A percentile compares a stretch with the other conserved stretches of the same genome.
phyloP scores from a whole-genome alignment of 164 flowering plant species.

The Malania oleifera region DNA sequence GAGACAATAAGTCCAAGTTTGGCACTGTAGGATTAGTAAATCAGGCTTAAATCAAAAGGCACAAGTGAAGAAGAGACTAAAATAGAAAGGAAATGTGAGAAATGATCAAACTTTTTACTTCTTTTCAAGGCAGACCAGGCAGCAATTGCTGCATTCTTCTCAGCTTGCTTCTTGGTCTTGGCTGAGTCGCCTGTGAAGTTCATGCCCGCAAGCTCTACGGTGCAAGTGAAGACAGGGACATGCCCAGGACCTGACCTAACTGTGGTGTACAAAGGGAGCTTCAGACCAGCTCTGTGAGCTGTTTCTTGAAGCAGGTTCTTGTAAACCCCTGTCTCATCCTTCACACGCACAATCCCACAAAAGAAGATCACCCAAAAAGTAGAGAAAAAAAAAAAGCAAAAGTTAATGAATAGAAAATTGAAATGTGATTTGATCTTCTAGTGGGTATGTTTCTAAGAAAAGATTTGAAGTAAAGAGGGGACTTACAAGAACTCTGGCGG shows the following conservation, averaged over 20 bases:
- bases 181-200: constrained; percentile 69
- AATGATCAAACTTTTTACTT: constrained; percentile 25
- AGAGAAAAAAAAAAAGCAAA: neutral
- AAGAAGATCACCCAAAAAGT: constrained; percentile 3
- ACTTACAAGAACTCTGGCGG: constrained; percentile 74
- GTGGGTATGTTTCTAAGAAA: too few relatives aligned
- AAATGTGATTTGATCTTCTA: neutral
- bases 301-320: constrained; percentile 65
- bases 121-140: constrained; percentile 75
- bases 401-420: neutral
- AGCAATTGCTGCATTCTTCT: constrained; percentile 84
- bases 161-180: constrained; percentile 86
- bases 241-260: constrained; percentile 75
- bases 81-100: neutral
- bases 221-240: constrained; percentile 55
- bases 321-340: constrained; percentile 82
- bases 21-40: constrained; percentile 37
- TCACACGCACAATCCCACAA: neutral
- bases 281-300: constrained; percentile 60
- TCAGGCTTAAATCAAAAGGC: constrained; percentile 2
- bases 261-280: constrained; percentile 64
- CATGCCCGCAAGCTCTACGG: constrained; percentile 66
- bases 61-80: neutral
- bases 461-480: neutral
- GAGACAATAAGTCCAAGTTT: constrained; percentile 23